These are phyloP conservation scores for Termitomyces sp. DNA, from an alignment of 768 basidiomycete genomes.

Conservation along the genomic window DNA sequence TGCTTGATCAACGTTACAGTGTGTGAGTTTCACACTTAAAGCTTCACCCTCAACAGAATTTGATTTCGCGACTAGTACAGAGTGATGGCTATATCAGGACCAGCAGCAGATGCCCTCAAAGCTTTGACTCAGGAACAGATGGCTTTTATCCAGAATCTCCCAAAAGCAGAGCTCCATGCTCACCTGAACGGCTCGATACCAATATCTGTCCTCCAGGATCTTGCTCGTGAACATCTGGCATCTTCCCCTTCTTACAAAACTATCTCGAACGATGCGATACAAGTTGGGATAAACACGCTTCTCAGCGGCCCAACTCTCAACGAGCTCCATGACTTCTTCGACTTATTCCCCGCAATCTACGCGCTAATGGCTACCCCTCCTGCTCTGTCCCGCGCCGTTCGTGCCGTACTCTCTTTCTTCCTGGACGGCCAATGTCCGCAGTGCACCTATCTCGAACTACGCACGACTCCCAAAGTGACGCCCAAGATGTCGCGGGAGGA, in stretches of 20 bases:
- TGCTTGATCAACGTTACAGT: too few relatives aligned
- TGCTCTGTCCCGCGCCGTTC: constrained; percentile 49
- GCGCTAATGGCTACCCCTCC: constrained; percentile 61
- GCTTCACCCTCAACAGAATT: neutral
- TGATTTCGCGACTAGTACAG: too few relatives aligned
- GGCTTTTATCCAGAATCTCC: constrained; percentile 54
- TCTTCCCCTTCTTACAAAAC: constrained; percentile 3
- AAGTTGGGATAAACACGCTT: constrained; percentile 30
- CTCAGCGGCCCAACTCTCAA: constrained; percentile 38
- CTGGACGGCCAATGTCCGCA: constrained; percentile 45
- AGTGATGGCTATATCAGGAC: constrained; percentile 27
- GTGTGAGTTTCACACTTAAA: too few relatives aligned
- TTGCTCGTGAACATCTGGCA: constrained; percentile 41
- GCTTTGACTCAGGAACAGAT: constrained; percentile 48
- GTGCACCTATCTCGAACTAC: constrained; percentile 74
- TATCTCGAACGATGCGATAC: constrained; percentile 23
- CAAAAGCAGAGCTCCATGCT: constrained; percentile 84
- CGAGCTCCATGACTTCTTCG: constrained; percentile 69
- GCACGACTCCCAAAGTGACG: constrained; percentile 69
- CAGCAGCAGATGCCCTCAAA: constrained; percentile 45
- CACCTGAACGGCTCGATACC: constrained; percentile 87
- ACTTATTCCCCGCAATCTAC: constrained; percentile 74
- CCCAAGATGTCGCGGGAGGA: constrained; percentile 47
- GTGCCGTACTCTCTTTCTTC: constrained; percentile 63
- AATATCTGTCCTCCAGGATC: constrained; percentile 50